These are phyloP conservation scores for Scedosporium minutisporum DNA, from an alignment of 2,329 filamentous ascomycete species.

Conservation along the genomic window DNA sequence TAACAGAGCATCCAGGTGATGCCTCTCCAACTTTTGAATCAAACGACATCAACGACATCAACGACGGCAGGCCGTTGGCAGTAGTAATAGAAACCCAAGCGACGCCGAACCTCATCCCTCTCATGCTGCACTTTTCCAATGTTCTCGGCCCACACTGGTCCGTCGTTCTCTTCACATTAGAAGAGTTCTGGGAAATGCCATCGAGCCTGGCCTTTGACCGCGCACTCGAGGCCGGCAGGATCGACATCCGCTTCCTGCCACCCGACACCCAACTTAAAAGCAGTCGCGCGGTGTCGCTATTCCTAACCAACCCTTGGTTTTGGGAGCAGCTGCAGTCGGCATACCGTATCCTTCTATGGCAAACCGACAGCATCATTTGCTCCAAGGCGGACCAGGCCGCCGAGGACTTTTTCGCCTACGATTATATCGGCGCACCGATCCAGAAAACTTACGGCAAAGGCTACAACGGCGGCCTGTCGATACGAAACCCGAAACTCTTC, in stretches of 20 bases:
- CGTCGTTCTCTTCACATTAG: conserved; percentile 31
- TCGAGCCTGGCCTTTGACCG: conserved; percentile 24
- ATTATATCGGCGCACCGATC: conserved; percentile 23
- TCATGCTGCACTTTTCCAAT: conserved; percentile 27
- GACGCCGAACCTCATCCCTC: conserved; percentile 21
- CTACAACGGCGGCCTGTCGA: conserved; percentile 23
- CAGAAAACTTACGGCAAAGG: conserved; percentile 12
- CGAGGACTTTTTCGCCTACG: conserved; percentile 26
- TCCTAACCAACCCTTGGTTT: conserved; percentile 24
- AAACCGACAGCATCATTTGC: conserved; percentile 28
- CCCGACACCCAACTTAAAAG: conserved; percentile 21
- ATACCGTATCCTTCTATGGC: conserved; percentile 25
- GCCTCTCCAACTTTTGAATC: neutral
- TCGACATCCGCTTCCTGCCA: conserved; percentile 29
- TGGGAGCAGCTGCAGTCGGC: conserved; percentile 25
- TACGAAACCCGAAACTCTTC: conserved; percentile 19
- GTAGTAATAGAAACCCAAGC: conserved; percentile 25
- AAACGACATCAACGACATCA: neutral
- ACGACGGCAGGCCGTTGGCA: conserved; percentile 12
- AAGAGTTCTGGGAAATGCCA: conserved; percentile 15
- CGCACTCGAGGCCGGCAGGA: conserved; percentile 20
- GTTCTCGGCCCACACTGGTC: conserved; percentile 34
- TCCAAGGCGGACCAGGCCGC: conserved; percentile 16
- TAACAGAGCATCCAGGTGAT: neutral
- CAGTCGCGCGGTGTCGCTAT: conserved; percentile 24